Evolutionary conservation across 176 grass and related monocot species (phyloP).

Genomic region (Aechmea fasciata): DNA sequence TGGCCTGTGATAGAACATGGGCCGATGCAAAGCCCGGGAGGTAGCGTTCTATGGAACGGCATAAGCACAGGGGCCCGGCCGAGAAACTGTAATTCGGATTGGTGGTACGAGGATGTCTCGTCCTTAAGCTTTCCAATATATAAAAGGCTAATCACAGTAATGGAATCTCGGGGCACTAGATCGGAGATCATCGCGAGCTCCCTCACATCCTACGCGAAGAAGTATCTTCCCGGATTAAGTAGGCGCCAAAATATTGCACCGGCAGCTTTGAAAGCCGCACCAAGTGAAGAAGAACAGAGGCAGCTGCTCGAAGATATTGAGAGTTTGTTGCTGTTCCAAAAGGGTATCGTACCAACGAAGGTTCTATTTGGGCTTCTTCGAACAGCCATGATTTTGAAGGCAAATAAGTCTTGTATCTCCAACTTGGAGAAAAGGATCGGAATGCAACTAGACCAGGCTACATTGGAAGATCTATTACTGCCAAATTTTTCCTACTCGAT

Average conservation of each 20-base stretch:
- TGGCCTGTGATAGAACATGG: conserved; percentile 16
- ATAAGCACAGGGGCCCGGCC: conserved; percentile 22
- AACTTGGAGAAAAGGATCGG: conserved; percentile 65
- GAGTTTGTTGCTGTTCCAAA: conserved; percentile 38
- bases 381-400: conserved; percentile 60
- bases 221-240: conserved; percentile 64
- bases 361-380: conserved; percentile 68
- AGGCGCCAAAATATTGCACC: conserved; percentile 55
- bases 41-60: conserved; percentile 31
- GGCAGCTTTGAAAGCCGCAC: neutral
- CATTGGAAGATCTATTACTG: conserved; percentile 75
- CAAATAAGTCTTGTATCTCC: conserved; percentile 28
- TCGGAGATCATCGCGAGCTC: conserved; percentile 55
- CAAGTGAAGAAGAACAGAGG: conserved; percentile 54
- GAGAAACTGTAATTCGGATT: conserved; percentile 16
- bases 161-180: conserved; percentile 35
- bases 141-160: conserved; percentile 68
- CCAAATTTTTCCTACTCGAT: conserved; percentile 58
- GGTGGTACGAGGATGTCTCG: conserved; percentile 65
- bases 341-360: conserved; percentile 24
- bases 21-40: neutral
- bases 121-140: conserved; percentile 62
- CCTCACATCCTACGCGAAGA: conserved; percentile 66
- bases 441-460: conserved; percentile 53
- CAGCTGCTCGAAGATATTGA: conserved; percentile 79